Evolutionary conservation across 768 basidiomycete genomes (phyloP).

Genomic region (Macrolepiota albuminosa): DNA sequence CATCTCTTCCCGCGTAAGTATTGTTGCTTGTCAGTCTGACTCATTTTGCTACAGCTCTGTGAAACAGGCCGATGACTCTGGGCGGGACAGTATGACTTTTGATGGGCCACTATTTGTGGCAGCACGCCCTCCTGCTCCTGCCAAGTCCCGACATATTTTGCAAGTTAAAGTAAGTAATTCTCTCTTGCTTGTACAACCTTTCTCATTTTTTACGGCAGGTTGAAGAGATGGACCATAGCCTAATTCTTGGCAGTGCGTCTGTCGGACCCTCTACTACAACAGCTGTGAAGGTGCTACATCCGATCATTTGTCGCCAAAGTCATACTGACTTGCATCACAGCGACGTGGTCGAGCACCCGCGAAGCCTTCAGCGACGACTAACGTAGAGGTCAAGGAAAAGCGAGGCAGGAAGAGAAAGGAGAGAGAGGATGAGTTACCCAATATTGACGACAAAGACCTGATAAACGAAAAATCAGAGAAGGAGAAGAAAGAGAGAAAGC

Average conservation of each 20-base stretch:
- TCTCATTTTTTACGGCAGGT: slow-evolving; percentile 16
- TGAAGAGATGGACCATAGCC: slow-evolving; percentile 30
- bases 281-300: slow-evolving; percentile 12
- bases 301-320: not conserved
- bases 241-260: slow-evolving; percentile 9
- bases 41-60: slow-evolving; percentile 15
- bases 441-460: slow-evolving; percentile 11
- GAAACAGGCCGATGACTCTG: slow-evolving; percentile 22
- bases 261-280: slow-evolving; percentile 10
- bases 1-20: slow-evolving; percentile 34
- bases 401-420: slow-evolving; percentile 39
- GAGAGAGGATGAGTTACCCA: slow-evolving; percentile 32
- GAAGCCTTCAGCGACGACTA: slow-evolving; percentile 21
- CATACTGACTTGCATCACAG: slow-evolving; percentile 8
- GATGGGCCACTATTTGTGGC: slow-evolving; percentile 16
- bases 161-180: slow-evolving; percentile 30
- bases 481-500: slow-evolving; percentile 23
- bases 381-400: slow-evolving; percentile 29
- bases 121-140: slow-evolving; percentile 6
- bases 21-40: not conserved
- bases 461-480: slow-evolving; percentile 20
- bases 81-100: slow-evolving; percentile 17
- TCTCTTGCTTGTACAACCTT: not conserved
- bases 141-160: slow-evolving; percentile 20
- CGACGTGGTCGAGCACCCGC: slow-evolving; percentile 18